Conservation (phyloP, 371 early-diverging fungal genomes). For the Circinella umbellata region DNA sequence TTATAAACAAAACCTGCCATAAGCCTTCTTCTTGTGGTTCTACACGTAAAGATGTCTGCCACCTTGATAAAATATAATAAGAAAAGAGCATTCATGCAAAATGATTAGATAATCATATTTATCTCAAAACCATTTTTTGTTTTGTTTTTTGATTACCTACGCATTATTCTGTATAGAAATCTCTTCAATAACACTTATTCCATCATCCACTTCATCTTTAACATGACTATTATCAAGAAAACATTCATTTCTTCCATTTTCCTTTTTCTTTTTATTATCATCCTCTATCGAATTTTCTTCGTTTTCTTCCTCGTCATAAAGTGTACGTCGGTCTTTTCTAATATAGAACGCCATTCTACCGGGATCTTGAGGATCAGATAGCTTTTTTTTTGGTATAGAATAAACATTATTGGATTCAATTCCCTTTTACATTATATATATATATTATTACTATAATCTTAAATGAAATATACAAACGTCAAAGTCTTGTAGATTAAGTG, state of each 20-base stretch:
- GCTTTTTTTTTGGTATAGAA: neutral
- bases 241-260: conserved; percentile 18
- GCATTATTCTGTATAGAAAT: conserved; percentile 12
- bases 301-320: conserved; percentile 17
- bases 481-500: conserved; percentile 39
- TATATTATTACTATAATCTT: no score
- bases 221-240: conserved; percentile 36
- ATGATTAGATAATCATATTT: no score
- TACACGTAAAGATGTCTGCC: conserved; percentile 32
- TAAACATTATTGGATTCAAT: no score
- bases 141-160: neutral
- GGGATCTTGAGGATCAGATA: conserved; percentile 20
- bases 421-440: no score
- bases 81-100: neutral
- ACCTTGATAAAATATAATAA: conserved; percentile 19
- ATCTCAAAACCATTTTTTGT: no score
- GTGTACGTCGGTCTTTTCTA: conserved; percentile 28
- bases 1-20: conserved; percentile 55
- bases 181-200: conserved; percentile 24
- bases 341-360: conserved; percentile 45
- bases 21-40: conserved; percentile 43
- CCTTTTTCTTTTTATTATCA: neutral
- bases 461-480: conserved; percentile 26
- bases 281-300: conserved; percentile 8
- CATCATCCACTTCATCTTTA: conserved; percentile 39